Percentiles rank a stretch among this genome's conserved stretches.
Conservation (phyloP, 441 rosid species). For the Rhodomyrtus psidioides region DNA sequence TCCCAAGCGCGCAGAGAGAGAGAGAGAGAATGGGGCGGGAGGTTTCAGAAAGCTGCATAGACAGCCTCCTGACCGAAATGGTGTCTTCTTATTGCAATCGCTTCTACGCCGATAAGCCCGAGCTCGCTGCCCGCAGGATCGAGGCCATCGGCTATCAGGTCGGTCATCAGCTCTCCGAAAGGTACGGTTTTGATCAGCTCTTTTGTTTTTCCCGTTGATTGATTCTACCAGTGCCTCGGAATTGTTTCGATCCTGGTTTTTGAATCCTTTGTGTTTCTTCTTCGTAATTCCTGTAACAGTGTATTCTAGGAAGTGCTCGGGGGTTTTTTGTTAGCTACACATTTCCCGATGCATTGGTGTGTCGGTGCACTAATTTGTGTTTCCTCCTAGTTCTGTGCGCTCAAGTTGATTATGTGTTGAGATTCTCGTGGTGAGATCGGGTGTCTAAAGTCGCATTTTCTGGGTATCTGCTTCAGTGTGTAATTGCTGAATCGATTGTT, state of each 20-base stretch:
- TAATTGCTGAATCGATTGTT: background rate
- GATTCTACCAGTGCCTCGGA: slow-evolving; percentile 1
- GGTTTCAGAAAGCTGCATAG: slow-evolving; percentile 91
- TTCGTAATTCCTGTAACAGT: background rate
- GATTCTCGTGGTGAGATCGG: background rate
- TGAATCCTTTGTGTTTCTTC: background rate
- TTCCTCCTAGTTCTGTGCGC: background rate
- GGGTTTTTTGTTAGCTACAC: background rate
- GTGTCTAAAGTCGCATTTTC: background rate
- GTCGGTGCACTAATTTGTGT: background rate
- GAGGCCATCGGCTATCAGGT: slow-evolving; percentile 98
- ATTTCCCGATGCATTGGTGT: background rate
- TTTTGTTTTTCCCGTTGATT: background rate
- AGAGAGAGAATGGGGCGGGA: slow-evolving; percentile 58
- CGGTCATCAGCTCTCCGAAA: slow-evolving; percentile 98
- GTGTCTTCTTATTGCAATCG: slow-evolving; percentile 74
- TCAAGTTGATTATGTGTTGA: background rate
- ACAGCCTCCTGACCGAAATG: slow-evolving; percentile 73
- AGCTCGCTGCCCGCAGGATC: slow-evolving; percentile 93
- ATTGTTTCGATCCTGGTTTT: background rate
- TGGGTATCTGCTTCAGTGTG: background rate
- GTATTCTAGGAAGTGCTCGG: no score
- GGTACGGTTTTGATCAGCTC: slow-evolving; percentile 20
- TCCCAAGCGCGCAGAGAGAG: background rate
- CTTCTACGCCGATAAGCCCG: slow-evolving; percentile 82